Base-by-base conservation (phyloP, 352 stramenopile genomes). In the Phytophthora capsici region DNA sequence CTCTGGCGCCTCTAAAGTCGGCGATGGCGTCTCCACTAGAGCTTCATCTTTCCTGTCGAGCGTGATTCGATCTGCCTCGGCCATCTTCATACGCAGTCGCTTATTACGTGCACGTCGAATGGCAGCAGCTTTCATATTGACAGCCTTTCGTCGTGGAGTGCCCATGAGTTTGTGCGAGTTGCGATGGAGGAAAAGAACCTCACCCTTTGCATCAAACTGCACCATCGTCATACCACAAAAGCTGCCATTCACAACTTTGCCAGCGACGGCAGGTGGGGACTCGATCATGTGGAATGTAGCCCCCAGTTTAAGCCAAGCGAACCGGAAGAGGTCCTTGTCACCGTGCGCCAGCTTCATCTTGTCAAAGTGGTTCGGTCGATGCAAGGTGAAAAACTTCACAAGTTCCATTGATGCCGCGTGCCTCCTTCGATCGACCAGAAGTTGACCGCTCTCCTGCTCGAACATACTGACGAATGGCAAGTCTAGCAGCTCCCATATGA, bases 401-500 rank as follows among this genome's bases (percentile, higher is more conserved):
- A 68, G 58, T 8, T 75, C 51, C 20, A 86, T 28, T 9, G 78
- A 53, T 13, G 43, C 63, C 6, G 60, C 43, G 17, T 75, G 69
- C 30, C 71, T 71, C 40, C 48, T 44, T 48, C 71, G 63, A 43
- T 87, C 69, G 4, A 89, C 53, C 10, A 88, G 50, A 12, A 89
- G 44, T 38, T 89, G 80, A 1, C 80, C 80, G 43, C 77, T 87
- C 48, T 89, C 80, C 63, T 89, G 80, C 65, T 89, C 80, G 46
- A 88, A 88, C 80, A 88, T 89, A 50, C 69, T 69, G 19, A 86
- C 48, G 25, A 74, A 82, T 1, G 63, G 56, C 36, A 86, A 30
- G 37, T 71, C 77, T 6, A 89, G 61, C 43, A 87, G 58, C 34
- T 84, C 66, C 80, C 80, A 89, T 20, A 88, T 41, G 3, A 86